phyloP scores from a whole-genome alignment of 192 early-diverging fungal genomes.

The Gaertneriomyces semiglobifer region DNA sequence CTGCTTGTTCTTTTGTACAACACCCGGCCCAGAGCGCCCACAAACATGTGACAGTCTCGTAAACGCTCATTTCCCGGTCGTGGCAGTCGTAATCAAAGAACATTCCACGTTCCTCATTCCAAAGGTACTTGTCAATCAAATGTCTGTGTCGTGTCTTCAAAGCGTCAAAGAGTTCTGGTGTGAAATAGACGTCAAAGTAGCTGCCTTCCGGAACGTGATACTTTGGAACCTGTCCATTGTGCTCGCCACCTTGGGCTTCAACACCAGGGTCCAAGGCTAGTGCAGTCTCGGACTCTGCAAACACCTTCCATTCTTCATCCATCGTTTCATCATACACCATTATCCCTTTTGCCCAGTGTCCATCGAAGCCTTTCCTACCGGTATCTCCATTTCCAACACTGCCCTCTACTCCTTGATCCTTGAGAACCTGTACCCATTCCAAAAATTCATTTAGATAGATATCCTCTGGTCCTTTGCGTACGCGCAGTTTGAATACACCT shows the following conservation, averaged over 20 bases:
- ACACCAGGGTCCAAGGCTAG: background rate
- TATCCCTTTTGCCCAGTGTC: slow-evolving; percentile 49
- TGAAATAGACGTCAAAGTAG: slow-evolving; percentile 41
- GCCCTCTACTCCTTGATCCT: slow-evolving; percentile 29
- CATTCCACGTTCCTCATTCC: slow-evolving; percentile 73
- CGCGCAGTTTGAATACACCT: slow-evolving; percentile 42
- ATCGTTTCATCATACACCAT: slow-evolving; percentile 40
- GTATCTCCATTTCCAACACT: slow-evolving; percentile 42
- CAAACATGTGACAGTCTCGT: slow-evolving; percentile 84
- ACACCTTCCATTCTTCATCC: slow-evolving; percentile 29
- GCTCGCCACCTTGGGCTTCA: background rate
- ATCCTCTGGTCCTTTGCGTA: slow-evolving; percentile 44
- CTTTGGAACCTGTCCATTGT: background rate
- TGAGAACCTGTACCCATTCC: slow-evolving; percentile 34
- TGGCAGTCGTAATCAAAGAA: slow-evolving; percentile 91
- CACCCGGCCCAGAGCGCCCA: slow-evolving; percentile 93
- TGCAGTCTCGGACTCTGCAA: slow-evolving; percentile 6
- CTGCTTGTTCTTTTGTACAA: slow-evolving; percentile 72
- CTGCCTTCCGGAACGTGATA: slow-evolving; percentile 12
- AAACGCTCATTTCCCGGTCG: slow-evolving; percentile 60
- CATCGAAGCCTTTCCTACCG: no score
- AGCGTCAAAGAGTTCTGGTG: slow-evolving; percentile 38
- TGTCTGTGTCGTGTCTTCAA: slow-evolving; percentile 60
- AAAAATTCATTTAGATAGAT: slow-evolving; percentile 35
- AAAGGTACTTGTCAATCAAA: slow-evolving; percentile 75